A percentile compares a stretch with the other conserved stretches of the same genome.
These are phyloP conservation scores for Lophiotrema nucula DNA, from an alignment of 495 filamentous ascomycete genomes.

Conservation along the genomic window DNA sequence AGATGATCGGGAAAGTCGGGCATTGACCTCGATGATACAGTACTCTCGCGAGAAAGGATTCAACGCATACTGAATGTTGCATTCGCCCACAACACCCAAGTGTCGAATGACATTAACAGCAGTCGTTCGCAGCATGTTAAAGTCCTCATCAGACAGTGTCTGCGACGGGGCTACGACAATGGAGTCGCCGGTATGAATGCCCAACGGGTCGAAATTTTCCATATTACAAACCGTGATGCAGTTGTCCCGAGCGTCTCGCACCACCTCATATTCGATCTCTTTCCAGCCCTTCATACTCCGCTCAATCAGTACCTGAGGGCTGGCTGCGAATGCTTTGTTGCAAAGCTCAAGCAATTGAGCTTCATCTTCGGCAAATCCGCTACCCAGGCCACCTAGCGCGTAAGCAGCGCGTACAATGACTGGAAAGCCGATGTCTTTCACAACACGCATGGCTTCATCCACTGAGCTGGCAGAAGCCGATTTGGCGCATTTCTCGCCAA, in stretches of 20 bases:
- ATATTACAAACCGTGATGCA: slow-evolving; percentile 99
- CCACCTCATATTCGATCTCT: slow-evolving; percentile 97
- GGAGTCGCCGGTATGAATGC: slow-evolving; percentile 95
- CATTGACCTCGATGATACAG: slow-evolving; percentile 97
- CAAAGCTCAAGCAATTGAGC: slow-evolving; percentile 86
- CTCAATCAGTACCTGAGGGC: slow-evolving; percentile 94
- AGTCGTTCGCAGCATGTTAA: slow-evolving; percentile 96
- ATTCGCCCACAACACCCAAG: slow-evolving; percentile 93
- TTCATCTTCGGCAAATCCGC: slow-evolving; percentile 92
- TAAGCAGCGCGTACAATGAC: slow-evolving; percentile 98
- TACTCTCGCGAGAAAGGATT: slow-evolving; percentile 95
- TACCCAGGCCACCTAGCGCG: slow-evolving; percentile 90
- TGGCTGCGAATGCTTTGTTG: slow-evolving; percentile 89
- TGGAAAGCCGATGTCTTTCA: slow-evolving; percentile 88
- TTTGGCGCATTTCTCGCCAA: slow-evolving; percentile 96
- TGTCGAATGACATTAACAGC: slow-evolving; percentile 96
- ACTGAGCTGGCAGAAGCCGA: slow-evolving; percentile 85
- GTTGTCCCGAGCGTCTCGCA: slow-evolving; percentile 90
- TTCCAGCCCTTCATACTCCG: slow-evolving; percentile 99
- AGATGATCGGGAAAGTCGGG: slow-evolving; percentile 92
- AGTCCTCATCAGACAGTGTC: slow-evolving; percentile 94
- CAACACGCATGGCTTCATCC: slow-evolving; percentile 79
- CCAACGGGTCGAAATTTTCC: slow-evolving; percentile 98
- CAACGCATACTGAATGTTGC: slow-evolving; percentile 96
- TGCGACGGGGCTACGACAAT: slow-evolving; percentile 96